Conservation (phyloP, 2,329 filamentous ascomycete genomes). For the Claviceps sorghi region DNA sequence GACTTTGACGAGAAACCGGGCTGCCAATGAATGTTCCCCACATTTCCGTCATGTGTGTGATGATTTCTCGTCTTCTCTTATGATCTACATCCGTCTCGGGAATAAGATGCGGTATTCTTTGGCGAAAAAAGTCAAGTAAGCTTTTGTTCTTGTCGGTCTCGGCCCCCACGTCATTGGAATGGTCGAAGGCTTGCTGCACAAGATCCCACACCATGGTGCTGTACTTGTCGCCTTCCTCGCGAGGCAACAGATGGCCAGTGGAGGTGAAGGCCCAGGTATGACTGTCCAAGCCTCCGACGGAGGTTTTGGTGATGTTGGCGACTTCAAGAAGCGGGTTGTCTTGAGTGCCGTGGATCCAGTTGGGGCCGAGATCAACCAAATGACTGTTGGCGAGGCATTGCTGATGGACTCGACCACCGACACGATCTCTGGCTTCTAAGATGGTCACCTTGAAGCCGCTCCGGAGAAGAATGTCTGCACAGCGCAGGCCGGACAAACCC, state of each 20-base stretch:
- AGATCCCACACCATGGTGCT: conserved; percentile 51
- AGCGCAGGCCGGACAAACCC: conserved; percentile 55
- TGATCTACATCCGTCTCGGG: conserved; percentile 27
- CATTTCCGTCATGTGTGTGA: conserved; percentile 42
- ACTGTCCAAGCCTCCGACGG: conserved; percentile 32
- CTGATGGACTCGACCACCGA: conserved; percentile 51
- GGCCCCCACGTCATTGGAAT: conserved; percentile 43
- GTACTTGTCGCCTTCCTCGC: conserved; percentile 30
- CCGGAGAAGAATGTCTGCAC: conserved; percentile 50
- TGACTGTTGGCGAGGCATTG: conserved; percentile 31
- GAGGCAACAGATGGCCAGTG: conserved; percentile 35
- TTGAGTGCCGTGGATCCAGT: conserved; percentile 64
- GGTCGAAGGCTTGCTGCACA: conserved; percentile 50
- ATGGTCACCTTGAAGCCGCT: conserved; percentile 54
- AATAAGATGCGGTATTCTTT: conserved; percentile 30
- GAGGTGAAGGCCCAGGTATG: conserved; percentile 41
- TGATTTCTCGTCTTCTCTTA: conserved; percentile 25
- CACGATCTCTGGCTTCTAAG: conserved; percentile 50
- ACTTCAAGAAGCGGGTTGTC: conserved; percentile 57
- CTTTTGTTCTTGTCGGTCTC: conserved; percentile 33
- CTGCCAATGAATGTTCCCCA: conserved; percentile 62
- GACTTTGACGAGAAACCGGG: conserved; percentile 47
- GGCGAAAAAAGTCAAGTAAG: conserved; percentile 38
- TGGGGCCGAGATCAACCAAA: conserved; percentile 50
- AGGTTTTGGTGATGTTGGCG: conserved; percentile 44